Evolutionary conservation across 202 grass and related monocot species (phyloP), one percentile per base, ranked within the genome.

Genomic region (Digitaria exilis): DNA sequence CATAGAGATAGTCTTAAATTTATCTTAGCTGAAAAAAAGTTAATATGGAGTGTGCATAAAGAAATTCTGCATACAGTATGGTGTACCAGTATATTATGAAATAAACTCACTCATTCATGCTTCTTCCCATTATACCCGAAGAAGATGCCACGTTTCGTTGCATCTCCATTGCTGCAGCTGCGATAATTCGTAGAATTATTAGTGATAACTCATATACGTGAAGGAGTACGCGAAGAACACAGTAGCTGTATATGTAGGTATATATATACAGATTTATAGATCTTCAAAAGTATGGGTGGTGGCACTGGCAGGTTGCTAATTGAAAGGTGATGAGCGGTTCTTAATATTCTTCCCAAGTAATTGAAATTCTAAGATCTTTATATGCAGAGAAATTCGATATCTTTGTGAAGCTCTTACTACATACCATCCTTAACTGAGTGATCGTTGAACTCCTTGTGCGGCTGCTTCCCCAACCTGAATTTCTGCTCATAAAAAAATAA

Each of bases 381-480:
- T 9, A 45, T 60, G 35, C 28, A 24, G 6, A 5, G 7, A 42
- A 49, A 60, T 64, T 51, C 26, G 50, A n/a, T 49, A 19, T 21
- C 4, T 79, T 11, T 6, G 4, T 65, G 17, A 35, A 45, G 29
- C 70, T 80, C 85, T 88, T 84, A 39, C 37, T 84, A 39, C 37
- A 39, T 39, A 96, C 97, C 93, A 80, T 99, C 93, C 86, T 91
- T 99, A 68, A 92, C 76, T 4, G 91, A 90, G 65, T 96, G 91
- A 35, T 99, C 93, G 50, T 84, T 96, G 81, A 94, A 92, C 29
- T 99, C 97, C 84, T 94, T 99, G 71, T 99, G 91, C 15, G 97
- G 97, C 62, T 99, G 97, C 89, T 99, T 99, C 64, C 97, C 97
- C 32, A 96, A 72, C 65, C 96, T 87, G 68, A 95, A 98, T 91